A percentile compares a stretch with the other conserved stretches of the same genome.
Conservation (phyloP, 495 filamentous ascomycete genomes). For the Penicillium taxi region DNA sequence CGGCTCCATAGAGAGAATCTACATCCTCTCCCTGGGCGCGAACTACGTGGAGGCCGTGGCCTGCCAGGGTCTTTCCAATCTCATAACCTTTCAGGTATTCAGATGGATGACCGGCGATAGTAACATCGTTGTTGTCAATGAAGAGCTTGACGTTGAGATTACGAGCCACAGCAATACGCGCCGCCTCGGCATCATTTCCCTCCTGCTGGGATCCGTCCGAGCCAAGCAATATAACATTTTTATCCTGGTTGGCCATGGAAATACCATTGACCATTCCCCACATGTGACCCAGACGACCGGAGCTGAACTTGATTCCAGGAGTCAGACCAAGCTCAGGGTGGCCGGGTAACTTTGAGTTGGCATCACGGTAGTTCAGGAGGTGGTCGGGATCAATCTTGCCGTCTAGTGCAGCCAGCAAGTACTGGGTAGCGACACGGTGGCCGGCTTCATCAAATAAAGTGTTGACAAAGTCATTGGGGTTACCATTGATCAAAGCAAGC, state of each 20-base stretch:
- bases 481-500: slow-evolving; percentile 30
- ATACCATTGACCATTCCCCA: slow-evolving; percentile 37
- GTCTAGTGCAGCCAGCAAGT: slow-evolving; percentile 28
- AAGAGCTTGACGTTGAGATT: slow-evolving; percentile 36
- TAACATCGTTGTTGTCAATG: slow-evolving; percentile 38
- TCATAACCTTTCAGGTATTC: slow-evolving; percentile 31
- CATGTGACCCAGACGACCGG: slow-evolving; percentile 35
- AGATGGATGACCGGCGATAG: slow-evolving; percentile 34
- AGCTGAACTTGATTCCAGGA: slow-evolving; percentile 34
- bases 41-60: slow-evolving; percentile 31
- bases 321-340: slow-evolving; percentile 35
- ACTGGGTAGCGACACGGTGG: slow-evolving; percentile 35
- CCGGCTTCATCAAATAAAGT: slow-evolving; percentile 34
- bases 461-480: slow-evolving; percentile 24
- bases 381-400: slow-evolving; percentile 32
- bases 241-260: slow-evolving; percentile 30
- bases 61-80: slow-evolving; percentile 21
- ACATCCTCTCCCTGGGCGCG: slow-evolving; percentile 29
- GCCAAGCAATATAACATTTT: slow-evolving; percentile 29
- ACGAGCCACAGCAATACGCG: slow-evolving; percentile 29
- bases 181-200: slow-evolving; percentile 37
- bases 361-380: slow-evolving; percentile 34
- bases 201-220: slow-evolving; percentile 37
- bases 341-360: slow-evolving; percentile 33
- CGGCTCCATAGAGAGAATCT: slow-evolving; percentile 25